Evolutionary conservation across 2,329 filamentous ascomycete species (phyloP), one percentile per base, ranked within the genome.

Genomic region (Leptoxyphium fumago): DNA sequence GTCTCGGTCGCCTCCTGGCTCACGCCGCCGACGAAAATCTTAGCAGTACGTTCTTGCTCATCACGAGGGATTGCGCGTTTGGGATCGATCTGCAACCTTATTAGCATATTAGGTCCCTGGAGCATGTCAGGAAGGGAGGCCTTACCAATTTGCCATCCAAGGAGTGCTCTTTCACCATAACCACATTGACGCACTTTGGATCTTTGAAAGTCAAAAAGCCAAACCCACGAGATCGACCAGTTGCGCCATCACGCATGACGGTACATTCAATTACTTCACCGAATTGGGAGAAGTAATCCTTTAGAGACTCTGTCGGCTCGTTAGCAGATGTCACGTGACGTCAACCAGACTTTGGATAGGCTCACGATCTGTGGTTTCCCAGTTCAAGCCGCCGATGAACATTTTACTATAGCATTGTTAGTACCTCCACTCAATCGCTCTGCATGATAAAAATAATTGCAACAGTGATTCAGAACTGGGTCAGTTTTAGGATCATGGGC

Each of bases 101-200:
- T 26, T 26, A 26, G 21, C 29, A 28, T n/a, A n/a, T n/a, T n/a
- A n/a, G n/a, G n/a, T n/a, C n/a, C n/a, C n/a, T n/a, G n/a, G n/a
- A n/a, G n/a, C n/a, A n/a, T n/a, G 21, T 26, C 21, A 26, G 7
- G 21, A 26, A 26, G 21, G 21, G 21, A 3, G 21, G 21, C 21
- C 84, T 71, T 75, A 96, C 91, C 64, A 98, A 95, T 66, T 98
- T 98, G 49, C 91, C 91, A 61, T 98, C 91, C 17, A 98, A 75
- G 55, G 89, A 94, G 64, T 98, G 91, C 62, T 98, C 91, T 67
- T 98, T 98, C 50, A 98, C 91, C 91, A 98, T 98, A 51, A 98
- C 91, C 53, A 87, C 94, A 62, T 98, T 98, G 52, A 98, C 91
- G 3, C 86, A 94, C 69, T 94, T 94, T 40, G 91, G 83, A 59